Base-by-base conservation (phyloP, 352 stramenopile species). In the Peronospora belbahrii region DNA sequence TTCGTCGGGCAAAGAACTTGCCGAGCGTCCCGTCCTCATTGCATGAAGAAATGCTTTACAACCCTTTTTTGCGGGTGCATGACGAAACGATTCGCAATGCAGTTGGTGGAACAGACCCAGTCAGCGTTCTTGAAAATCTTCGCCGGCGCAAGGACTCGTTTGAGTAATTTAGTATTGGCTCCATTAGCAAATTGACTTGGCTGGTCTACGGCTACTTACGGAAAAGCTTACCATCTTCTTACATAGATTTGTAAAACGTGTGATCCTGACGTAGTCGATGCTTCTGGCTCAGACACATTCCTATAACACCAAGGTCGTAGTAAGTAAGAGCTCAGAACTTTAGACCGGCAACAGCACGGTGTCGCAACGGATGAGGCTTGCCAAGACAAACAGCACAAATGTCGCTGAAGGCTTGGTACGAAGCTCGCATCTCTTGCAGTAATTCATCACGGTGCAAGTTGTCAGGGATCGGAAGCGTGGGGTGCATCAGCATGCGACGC, bases 1-100 rank as follows among this genome's bases (percentile, higher is more conserved):
- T 88, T 40, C 68, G 72, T 7, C 69, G 82, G 22, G 64, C 74
- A 5, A 93, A 93, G 65, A 78, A 88, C 15, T 48, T 97, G 35
- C 89, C 94, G 5, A 97, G 86, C 13, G 78, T 98, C 4, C 94
- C 94, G 6, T 97, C 74, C 30, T 92, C 87, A 15, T 59, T 93
- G 38, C 70, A 72, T 22, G 82, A 93, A 56, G 82, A 93, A 54
- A 93, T 93, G 78, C 62, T 77, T 22, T 93, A 89, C 59, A 93
- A 93, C 23, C 82, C 82, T 11, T 93, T 93, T 65, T 46, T 93
- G 35, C 75, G 82, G 18, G 78, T 93, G 30, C 82, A 93, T 59
- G 75, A 85, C 39, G 76, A 89, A 34, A 74, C 76, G 7, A 93
- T 93, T 42, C 75, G 75, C 41, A 88, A 83, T 43, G 78, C 82